Base-by-base conservation (phyloP, 1,284 basidiomycete genomes). In the Irpex sp. region DNA sequence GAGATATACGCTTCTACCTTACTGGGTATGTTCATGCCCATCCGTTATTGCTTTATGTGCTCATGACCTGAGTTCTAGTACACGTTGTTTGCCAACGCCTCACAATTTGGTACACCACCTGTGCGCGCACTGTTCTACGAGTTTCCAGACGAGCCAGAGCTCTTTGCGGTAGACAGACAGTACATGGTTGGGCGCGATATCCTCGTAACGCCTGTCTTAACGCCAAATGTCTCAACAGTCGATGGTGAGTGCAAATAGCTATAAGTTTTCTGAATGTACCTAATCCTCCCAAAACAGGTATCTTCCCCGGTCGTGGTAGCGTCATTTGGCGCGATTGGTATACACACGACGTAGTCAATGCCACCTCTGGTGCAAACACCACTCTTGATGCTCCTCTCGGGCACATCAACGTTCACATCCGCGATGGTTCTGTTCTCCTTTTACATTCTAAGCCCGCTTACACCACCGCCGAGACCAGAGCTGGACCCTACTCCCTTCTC, bases 271-370 rank as follows among this genome's bases (percentile, higher is more conserved):
- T n/a, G 9, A 8, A 31, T 8, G 6, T 15, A 6, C 33, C 5
- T 39, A 8, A 17, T 58, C 17, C 13, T 26, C 26, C 26, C 26
- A 26, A 26, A 26, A 26, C 58, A 86, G 85, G 81, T 51, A 77
- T 86, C 60, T 84, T 90, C 75, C 86, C 85, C 31, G 87, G 87
- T 1, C 74, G 81, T 62, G 84, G 83, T 8, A 75, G 73, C 17
- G 82, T 83, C 1, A 76, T 81, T 61, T 93, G 89, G 89, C 80
- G 88, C 57, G 89, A 92, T 72, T 91, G 88, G 83, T 92, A 86
- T 74, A 90, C 87, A 0, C 87, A 90, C 68, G 77, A 83, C 37
- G 77, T 77, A 50, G 80, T 83, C 39, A 75, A 79, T 65, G 74
- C 71, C 31, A 71, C 74, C 5, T 57, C 69, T 7, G 77, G 78